phyloP scores from a whole-genome alignment of 306 rosid genomes.

The Pueraria montana region DNA sequence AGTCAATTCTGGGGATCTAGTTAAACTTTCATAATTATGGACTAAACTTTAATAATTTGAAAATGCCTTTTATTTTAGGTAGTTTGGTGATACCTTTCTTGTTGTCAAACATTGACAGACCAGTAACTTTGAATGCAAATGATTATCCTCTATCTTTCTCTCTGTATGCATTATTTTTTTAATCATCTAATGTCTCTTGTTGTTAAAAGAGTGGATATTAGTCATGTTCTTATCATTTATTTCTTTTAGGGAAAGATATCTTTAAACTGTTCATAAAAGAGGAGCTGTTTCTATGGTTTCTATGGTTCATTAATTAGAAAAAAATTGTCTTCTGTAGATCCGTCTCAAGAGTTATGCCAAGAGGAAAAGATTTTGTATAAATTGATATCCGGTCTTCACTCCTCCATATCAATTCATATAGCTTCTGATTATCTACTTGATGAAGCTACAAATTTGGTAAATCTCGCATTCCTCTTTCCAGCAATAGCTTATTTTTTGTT shows the following conservation, averaged over 20 bases:
- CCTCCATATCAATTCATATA: slow-evolving; percentile 94
- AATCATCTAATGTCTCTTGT: slow-evolving; percentile 20
- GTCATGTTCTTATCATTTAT: slow-evolving; percentile 19
- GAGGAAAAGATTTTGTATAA: slow-evolving; percentile 94
- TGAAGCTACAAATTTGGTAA: slow-evolving; percentile 76
- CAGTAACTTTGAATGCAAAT: neutral
- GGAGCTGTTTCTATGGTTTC: slow-evolving; percentile 6
- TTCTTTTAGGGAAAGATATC: slow-evolving; percentile 17
- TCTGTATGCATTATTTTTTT: slow-evolving; percentile 23
- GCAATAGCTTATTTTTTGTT: slow-evolving; percentile 32
- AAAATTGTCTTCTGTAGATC: slow-evolving; percentile 60
- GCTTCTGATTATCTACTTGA: slow-evolving; percentile 90
- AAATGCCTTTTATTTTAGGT: neutral
- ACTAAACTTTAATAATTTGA: slow-evolving; percentile 8
- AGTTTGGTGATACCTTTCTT: slow-evolving; percentile 5
- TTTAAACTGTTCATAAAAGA: slow-evolving; percentile 22
- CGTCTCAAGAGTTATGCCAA: slow-evolving; percentile 83
- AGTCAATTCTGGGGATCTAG: neutral
- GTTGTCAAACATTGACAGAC: neutral
- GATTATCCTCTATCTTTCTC: neutral
- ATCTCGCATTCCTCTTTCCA: slow-evolving; percentile 15
- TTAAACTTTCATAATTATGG: neutral
- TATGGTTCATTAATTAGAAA: slow-evolving; percentile 3
- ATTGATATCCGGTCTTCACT: slow-evolving; percentile 97
- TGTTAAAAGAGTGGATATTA: neutral